A percentile compares a stretch with the other conserved stretches of the same genome.
Evolutionary conservation across 2,329 filamentous ascomycete genomes (phyloP).

Genomic region (Beauveria sp.): DNA sequence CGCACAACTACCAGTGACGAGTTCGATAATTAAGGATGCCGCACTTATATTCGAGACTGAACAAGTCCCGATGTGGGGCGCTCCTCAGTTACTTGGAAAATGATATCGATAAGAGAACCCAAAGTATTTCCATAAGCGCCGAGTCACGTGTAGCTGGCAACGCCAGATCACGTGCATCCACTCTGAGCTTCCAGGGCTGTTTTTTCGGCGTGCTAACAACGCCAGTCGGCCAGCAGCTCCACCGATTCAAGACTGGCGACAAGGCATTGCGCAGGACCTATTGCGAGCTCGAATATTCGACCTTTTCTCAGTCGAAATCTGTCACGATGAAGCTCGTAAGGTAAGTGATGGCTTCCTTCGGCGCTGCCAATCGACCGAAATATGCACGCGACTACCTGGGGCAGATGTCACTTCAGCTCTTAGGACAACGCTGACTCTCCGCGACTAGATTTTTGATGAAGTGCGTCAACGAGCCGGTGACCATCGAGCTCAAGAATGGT

Average conservation of each 20-base stretch:
- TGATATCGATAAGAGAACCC: background rate
- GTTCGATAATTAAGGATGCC: background rate
- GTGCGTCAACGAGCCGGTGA: slow-evolving; percentile 97
- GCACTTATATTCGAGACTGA: background rate
- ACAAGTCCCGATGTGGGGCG: background rate
- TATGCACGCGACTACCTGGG: slow-evolving; percentile 33
- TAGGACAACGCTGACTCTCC: slow-evolving; percentile 18
- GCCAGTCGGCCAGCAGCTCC: slow-evolving; percentile 8
- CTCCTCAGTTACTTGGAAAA: background rate
- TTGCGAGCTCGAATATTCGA: background rate
- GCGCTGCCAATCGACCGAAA: slow-evolving; percentile 11
- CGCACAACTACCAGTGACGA: background rate
- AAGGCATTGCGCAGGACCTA: slow-evolving; percentile 9
- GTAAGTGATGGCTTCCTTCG: slow-evolving; percentile 44
- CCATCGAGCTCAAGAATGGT: slow-evolving; percentile 98
- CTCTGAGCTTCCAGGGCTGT: background rate
- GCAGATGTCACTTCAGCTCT: background rate
- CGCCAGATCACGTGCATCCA: slow-evolving; percentile 1
- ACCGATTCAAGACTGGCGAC: slow-evolving; percentile 9
- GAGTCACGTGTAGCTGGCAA: slow-evolving; percentile 2
- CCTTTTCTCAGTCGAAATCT: slow-evolving; percentile 10
- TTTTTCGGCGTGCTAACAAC: slow-evolving; percentile 8
- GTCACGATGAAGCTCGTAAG: slow-evolving; percentile 91
- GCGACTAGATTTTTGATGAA: slow-evolving; percentile 89
- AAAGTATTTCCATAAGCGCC: background rate